A percentile compares a stretch with the other conserved stretches of the same genome.
phyloP scores from a whole-genome alignment of 306 rosid species.

The Cotoneaster glaucophyllus region DNA sequence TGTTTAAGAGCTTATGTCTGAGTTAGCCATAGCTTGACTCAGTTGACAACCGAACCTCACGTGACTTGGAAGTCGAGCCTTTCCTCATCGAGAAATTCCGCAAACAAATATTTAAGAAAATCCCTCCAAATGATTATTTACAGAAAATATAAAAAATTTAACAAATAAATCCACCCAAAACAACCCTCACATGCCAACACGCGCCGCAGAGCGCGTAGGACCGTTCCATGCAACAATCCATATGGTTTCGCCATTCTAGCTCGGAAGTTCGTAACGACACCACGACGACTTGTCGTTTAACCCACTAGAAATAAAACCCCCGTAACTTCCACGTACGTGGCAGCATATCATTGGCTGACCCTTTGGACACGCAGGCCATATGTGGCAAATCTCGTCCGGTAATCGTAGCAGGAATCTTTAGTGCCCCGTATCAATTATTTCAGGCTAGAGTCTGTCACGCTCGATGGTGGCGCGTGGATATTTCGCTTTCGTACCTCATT shows the following conservation, averaged over 20 bases:
- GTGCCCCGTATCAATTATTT: slow-evolving; percentile 30
- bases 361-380: too few species aligned
- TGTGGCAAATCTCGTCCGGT: neutral
- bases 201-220: slow-evolving; percentile 25
- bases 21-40: neutral
- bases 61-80: slow-evolving; percentile 5
- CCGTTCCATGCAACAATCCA: neutral
- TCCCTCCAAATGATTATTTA: neutral
- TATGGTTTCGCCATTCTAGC: neutral
- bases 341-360: neutral
- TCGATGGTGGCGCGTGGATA: slow-evolving; percentile 22
- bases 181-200: slow-evolving; percentile 16
- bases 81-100: neutral
- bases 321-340: neutral
- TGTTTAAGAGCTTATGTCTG: neutral
- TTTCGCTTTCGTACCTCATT: neutral
- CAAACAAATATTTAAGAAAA: neutral
- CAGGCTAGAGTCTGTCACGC: slow-evolving; percentile 4
- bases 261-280: neutral
- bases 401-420: slow-evolving; percentile 28
- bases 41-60: slow-evolving; percentile 15
- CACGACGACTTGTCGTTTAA: neutral
- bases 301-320: neutral
- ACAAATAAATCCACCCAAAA: neutral
- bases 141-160: neutral